Evolutionary conservation across 2,329 filamentous ascomycete genomes (phyloP), one percentile per base, ranked within the genome.

Genomic region (Cordyceps pruinosa): DNA sequence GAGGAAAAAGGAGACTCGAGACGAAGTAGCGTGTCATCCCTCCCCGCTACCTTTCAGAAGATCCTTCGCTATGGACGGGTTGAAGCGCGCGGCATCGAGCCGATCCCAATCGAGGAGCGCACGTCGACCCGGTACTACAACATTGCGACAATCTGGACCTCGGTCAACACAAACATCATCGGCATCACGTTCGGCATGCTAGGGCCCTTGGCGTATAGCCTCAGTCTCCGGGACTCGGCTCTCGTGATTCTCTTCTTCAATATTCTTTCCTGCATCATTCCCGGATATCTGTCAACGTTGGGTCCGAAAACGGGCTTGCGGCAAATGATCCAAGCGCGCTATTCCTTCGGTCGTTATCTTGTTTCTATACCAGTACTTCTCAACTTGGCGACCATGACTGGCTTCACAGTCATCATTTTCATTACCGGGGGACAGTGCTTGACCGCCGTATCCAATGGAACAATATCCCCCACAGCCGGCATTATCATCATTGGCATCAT

Each of bases 291-390:
- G 26, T 77, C 77, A 42, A 83, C 79, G 0, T 69, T 84, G 51
- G 83, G 83, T 0, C 81, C 83, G 4, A 80, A 79, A 68, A 85
- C 82, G 10, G 84, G 83, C 42, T 79, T 87, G 76, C 76, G 84
- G 17, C 83, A 86, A 68, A 84, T 87, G 76, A 78, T 87, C 8
- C 82, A 84, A 62, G 83, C 84, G 4, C 75, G 84, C 23, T 87
- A 80, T 67, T 80, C 78, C 41, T 87, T 85, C 65, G 83, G 77
- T 19, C 75, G 78, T 41, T 85, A 84, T 64, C 70, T 82, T 21
- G 79, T 84, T 34, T 80, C 77, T 1, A 66, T 87, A n/a, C 77
- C 82, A 2, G 79, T 85, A 3, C 65, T 86, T 10, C 72, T 87
- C 59, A 87, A 87, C 63, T 72, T 87, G 25, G 82, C 82, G 15